Evolutionary conservation across 73 alveolate species (phyloP), one percentile per base, ranked within the genome.

Genomic region (Stentor roeselii): DNA sequence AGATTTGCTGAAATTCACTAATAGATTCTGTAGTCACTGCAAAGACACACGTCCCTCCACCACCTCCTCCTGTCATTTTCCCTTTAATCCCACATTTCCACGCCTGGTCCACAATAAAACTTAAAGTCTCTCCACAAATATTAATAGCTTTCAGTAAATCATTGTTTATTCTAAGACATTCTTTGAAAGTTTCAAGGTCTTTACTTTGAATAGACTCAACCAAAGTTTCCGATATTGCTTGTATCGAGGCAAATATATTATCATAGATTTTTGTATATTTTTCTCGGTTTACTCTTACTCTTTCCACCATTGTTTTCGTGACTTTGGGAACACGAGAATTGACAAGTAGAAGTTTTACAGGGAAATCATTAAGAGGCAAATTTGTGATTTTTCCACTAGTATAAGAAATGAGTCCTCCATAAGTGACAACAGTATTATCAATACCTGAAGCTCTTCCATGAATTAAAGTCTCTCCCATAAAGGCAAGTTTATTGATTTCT

Each of bases 381-480:
- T 21, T 36, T 2, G 80, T 67, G 80, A 67, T 67, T 21, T 34
- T 21, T 40, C 84, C 84, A 21, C 39, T n/a, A 36, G 32, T 37
- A 35, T 27, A 76, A n/a, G 36, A 14, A 21, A 76, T 14, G 0
- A 76, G 6, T 27, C 84, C 84, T 76, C 84, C 84, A 76, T 39
- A 76, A n/a, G 84, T 39, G 1, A 76, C 84, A 39, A 76, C 39
- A 27, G 84, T 41, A 27, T 37, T 37, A 39, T 76, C 84, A 41
- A 76, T 37, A 6, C 84, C 84, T 76, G 84, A 76, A 0, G 84
- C 60, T 27, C n/a, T 41, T 1, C 84, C 84, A 76, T 76, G 84
- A n/a, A 76, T 39, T 14, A 15, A n/a, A 76, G 21, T 39, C 39
- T 76, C 84, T 14, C 75, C 84, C 39, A 36, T 40, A 39, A 39